A percentile compares a stretch with the other conserved stretches of the same genome.
Evolutionary conservation across 2,329 filamentous ascomycete species (phyloP).

Genomic region (Hypoxylon sp.): DNA sequence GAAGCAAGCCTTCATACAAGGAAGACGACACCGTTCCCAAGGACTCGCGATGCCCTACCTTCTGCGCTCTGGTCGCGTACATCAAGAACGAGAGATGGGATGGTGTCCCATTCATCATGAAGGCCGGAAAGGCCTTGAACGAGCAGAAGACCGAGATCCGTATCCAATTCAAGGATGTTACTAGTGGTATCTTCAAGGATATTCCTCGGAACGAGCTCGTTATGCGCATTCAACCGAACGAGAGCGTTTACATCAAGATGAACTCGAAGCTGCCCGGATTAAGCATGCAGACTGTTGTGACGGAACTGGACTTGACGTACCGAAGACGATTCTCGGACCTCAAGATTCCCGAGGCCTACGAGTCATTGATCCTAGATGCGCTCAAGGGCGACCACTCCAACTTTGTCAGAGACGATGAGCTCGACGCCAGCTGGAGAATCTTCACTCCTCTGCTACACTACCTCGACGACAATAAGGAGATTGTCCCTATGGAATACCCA

Average conservation of each 20-base stretch:
- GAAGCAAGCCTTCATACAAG: slow-evolving; percentile 96
- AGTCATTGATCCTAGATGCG: slow-evolving; percentile 95
- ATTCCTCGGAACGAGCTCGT: slow-evolving; percentile 99
- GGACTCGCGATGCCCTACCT: slow-evolving; percentile 96
- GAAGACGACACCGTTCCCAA: slow-evolving; percentile 98
- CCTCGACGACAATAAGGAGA: slow-evolving; percentile 99
- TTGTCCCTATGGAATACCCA: slow-evolving; percentile 99
- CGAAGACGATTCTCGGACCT: slow-evolving; percentile 97
- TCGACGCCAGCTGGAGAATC: slow-evolving; percentile 98
- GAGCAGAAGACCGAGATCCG: slow-evolving; percentile 99
- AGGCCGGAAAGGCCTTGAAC: slow-evolving; percentile 98
- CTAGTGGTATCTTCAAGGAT: slow-evolving; percentile 99
- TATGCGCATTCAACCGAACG: slow-evolving; percentile 98
- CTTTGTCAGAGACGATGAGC: slow-evolving; percentile 96
- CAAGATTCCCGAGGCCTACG: slow-evolving; percentile 99
- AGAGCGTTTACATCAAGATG: slow-evolving; percentile 99
- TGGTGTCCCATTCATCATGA: slow-evolving; percentile 98
- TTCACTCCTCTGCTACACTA: slow-evolving; percentile 98
- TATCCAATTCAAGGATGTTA: slow-evolving; percentile 99
- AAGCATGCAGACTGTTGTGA: slow-evolving; percentile 99
- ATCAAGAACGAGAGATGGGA: slow-evolving; percentile 99
- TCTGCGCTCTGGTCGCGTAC: slow-evolving; percentile 96
- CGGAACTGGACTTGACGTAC: slow-evolving; percentile 98
- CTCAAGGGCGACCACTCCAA: slow-evolving; percentile 99
- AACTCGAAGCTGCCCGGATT: slow-evolving; percentile 98